These are phyloP conservation scores for Przewalskia tangutica DNA, from an alignment of 257 asterid species.

Conservation along the genomic window DNA sequence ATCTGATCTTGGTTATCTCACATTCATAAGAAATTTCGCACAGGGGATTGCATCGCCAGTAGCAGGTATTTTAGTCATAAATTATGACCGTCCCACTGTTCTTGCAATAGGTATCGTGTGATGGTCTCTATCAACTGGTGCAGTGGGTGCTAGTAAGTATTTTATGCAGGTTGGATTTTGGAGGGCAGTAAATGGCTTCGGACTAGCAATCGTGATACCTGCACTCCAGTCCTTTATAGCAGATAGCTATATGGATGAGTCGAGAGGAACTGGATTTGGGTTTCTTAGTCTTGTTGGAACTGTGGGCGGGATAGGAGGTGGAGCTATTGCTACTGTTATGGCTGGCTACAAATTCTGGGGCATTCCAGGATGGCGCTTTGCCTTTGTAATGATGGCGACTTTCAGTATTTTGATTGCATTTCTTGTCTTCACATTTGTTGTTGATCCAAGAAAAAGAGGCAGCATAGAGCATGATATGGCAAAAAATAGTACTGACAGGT, in stretches of 20 bases:
- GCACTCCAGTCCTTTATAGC: conserved; percentile 93
- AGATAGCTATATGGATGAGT: conserved; percentile 71
- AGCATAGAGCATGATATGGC: conserved; percentile 16
- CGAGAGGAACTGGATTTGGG: conserved; percentile 92
- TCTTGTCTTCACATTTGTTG: conserved; percentile 68
- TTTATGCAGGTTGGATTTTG: conserved; percentile 80
- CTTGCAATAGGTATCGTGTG: conserved; percentile 83
- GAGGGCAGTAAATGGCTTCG: conserved; percentile 89
- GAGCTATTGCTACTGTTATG: conserved; percentile 93
- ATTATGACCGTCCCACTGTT: conserved; percentile 83
- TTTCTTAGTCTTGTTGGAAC: conserved; percentile 76
- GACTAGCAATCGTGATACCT: conserved; percentile 90
- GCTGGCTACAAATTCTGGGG: conserved; percentile 79
- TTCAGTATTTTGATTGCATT: conserved; percentile 69
- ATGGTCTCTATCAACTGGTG: conserved; percentile 95
- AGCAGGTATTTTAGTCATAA: conserved; percentile 80
- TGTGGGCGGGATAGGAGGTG: conserved; percentile 97
- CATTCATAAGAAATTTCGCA: conserved; percentile 66
- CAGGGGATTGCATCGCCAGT: conserved; percentile 89
- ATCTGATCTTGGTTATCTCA: conserved; percentile 91
- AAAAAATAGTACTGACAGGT: conserved; percentile 48
- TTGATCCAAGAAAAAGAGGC: conserved; percentile 53
- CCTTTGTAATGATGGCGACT: conserved; percentile 65
- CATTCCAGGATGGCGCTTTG: conserved; percentile 83
- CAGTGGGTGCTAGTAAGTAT: conserved; percentile 73